phyloP scores from a whole-genome alignment of 768 basidiomycete genomes.

The Chiua virens region DNA sequence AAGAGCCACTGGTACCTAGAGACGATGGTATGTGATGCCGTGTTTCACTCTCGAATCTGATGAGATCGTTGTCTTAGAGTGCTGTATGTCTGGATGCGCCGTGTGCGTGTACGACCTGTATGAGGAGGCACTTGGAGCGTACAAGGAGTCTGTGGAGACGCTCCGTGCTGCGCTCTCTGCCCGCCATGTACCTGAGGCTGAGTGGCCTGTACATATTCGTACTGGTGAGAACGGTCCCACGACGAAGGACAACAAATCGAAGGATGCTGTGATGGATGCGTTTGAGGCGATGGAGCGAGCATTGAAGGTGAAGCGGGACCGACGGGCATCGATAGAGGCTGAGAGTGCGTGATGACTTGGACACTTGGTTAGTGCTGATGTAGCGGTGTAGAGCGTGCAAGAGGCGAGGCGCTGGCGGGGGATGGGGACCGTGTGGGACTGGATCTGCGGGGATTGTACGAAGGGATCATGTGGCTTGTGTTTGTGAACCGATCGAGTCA shows the following conservation, averaged over 20 bases:
- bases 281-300: slow-evolving; percentile 72
- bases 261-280: slow-evolving; percentile 49
- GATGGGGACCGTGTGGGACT: slow-evolving; percentile 9
- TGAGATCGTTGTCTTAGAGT: slow-evolving; percentile 48
- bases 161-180: slow-evolving; percentile 52
- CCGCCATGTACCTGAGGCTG: slow-evolving; percentile 47
- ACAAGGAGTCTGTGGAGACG: slow-evolving; percentile 51
- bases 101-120: slow-evolving; percentile 91
- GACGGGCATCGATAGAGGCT: slow-evolving; percentile 31
- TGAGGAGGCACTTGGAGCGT: slow-evolving; percentile 66
- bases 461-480: slow-evolving; percentile 50
- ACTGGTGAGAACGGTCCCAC: not conserved
- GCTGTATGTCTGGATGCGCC: slow-evolving; percentile 94
- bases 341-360: slow-evolving; percentile 39
- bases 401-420: too few relatives aligned
- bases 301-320: slow-evolving; percentile 47
- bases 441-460: slow-evolving; percentile 35
- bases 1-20: slow-evolving; percentile 59
- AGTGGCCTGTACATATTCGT: slow-evolving; percentile 67
- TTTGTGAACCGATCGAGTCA: slow-evolving; percentile 39
- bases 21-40: slow-evolving; percentile 54
- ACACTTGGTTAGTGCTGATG: slow-evolving; percentile 10
- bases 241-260: slow-evolving; percentile 12
- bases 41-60: too few relatives aligned
- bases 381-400: too few relatives aligned